These are phyloP conservation scores for Prinsepia uniflora DNA, from an alignment of 306 rosid genomes.

Conservation along the genomic window DNA sequence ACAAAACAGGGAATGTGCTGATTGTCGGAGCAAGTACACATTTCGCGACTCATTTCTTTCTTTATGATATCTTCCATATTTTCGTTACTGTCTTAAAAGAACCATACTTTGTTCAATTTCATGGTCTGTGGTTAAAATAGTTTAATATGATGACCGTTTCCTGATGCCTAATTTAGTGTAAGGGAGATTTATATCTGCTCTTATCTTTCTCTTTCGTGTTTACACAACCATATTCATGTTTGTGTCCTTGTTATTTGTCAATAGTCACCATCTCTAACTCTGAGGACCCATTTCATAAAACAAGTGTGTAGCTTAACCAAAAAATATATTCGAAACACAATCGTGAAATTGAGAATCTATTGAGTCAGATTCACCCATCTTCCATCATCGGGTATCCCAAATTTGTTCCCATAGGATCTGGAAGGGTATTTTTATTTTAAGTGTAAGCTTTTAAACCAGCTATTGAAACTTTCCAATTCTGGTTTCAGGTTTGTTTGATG, in stretches of 20 bases:
- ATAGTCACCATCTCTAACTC: neutral
- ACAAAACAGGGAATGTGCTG: conserved; percentile 83
- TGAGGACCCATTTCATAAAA: neutral
- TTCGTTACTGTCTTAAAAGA: conserved; percentile 10
- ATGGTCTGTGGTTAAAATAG: neutral
- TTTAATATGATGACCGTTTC: neutral
- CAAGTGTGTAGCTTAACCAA: neutral
- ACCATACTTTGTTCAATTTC: conserved; percentile 2
- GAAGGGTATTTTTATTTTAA: neutral
- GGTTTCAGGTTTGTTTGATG: neutral
- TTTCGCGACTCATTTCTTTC: conserved; percentile 18
- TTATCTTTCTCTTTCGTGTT: neutral
- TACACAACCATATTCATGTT: neutral
- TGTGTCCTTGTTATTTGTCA: neutral
- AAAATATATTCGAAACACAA: neutral
- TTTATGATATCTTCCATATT: neutral
- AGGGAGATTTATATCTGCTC: neutral
- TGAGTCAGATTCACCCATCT: neutral
- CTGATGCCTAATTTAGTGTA: neutral
- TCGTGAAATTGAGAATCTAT: neutral
- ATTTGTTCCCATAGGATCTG: neutral
- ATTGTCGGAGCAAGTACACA: conserved; percentile 69
- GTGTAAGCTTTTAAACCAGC: neutral
- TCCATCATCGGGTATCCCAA: neutral
- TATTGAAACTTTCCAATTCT: neutral